Conservation (phyloP, 2,329 filamentous ascomycete genomes). For the Trematosphaeria pertusa region DNA sequence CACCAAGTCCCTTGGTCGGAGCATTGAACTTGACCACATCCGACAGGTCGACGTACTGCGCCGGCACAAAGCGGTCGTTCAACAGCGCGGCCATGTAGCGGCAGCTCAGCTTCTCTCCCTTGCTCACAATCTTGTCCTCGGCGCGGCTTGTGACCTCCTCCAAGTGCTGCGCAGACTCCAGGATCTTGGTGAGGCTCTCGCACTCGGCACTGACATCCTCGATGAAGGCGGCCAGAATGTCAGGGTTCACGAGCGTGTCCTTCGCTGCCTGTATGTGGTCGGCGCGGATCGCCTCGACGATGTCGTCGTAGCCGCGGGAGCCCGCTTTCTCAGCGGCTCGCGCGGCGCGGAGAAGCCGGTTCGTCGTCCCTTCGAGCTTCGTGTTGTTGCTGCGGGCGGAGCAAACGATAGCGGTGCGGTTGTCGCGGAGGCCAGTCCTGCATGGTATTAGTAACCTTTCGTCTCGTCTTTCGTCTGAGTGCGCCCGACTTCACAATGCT, state of each 20-base stretch:
- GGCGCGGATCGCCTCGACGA: slow-evolving; percentile 80
- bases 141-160: slow-evolving; percentile 59
- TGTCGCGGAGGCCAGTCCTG: slow-evolving; percentile 63
- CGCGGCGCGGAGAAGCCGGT: slow-evolving; percentile 62
- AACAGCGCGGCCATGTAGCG: slow-evolving; percentile 86
- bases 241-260: slow-evolving; percentile 48
- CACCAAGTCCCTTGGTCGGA: slow-evolving; percentile 49
- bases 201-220: slow-evolving; percentile 79
- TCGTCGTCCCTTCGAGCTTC: slow-evolving; percentile 94
- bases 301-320: slow-evolving; percentile 67
- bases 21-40: slow-evolving; percentile 74
- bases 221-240: slow-evolving; percentile 62
- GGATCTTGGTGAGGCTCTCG: slow-evolving; percentile 76
- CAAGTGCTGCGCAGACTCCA: slow-evolving; percentile 67
- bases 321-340: slow-evolving; percentile 53
- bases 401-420: slow-evolving; percentile 90
- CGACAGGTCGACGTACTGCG: slow-evolving; percentile 88
- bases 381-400: slow-evolving; percentile 94
- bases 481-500: slow-evolving; percentile 66
- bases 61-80: slow-evolving; percentile 79
- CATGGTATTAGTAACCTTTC: slow-evolving; percentile 52
- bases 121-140: slow-evolving; percentile 81
- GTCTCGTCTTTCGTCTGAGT: not conserved
- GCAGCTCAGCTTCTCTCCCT: slow-evolving; percentile 95
- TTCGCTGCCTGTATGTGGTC: slow-evolving; percentile 81